Evolutionary conservation across 805 yeast species (phyloP), one percentile per base, ranked within the genome.

Genomic region (Ogataea corticis): DNA sequence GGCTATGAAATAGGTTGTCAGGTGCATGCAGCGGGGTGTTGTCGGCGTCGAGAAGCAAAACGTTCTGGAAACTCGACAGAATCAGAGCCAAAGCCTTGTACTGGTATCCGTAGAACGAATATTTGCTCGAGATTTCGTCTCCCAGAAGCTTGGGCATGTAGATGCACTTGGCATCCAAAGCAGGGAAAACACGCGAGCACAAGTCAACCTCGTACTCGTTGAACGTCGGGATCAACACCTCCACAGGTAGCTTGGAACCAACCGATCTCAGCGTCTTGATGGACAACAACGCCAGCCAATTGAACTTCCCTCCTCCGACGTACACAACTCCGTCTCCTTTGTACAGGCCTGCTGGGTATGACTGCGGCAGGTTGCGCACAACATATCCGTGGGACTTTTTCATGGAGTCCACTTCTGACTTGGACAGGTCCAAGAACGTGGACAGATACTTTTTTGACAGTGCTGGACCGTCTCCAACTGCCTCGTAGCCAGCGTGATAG

Each of bases 261-360:
- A 73, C 65, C 11, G 80, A 75, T 52, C 96, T 68, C 37, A 88
- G 63, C 45, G 81, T 72, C 52, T 75, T 75, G 43, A 87, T 73
- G 1, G 88, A 79, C 14, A 85, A 67, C 34, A 85, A 65, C 6
- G 87, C 78, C 48, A 85, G 68, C 75, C 91, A 83, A 52, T 83
- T 80, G 66, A 80, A 86, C 54, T 74, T 77, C 1, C 90, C 91
- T 21, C 95, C 95, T 12, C 92, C 94, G 30, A 86, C 90, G 51
- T 73, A 80, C 1, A 82, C 87, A 15, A 80, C 76, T 25, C 87
- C 87, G 56, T 77, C 69, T 1, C 82, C 78, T 4, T 62, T 58
- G 56, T 77, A 80, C 10, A 79, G 54, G 1, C 67, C 65, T 37
- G 69, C 73, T 0, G 80, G 81, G 3, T 67, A 58, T 40, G 66